These are phyloP conservation scores for Leccinum pellstonianum DNA, from an alignment of 768 basidiomycete genomes.

Conservation along the genomic window DNA sequence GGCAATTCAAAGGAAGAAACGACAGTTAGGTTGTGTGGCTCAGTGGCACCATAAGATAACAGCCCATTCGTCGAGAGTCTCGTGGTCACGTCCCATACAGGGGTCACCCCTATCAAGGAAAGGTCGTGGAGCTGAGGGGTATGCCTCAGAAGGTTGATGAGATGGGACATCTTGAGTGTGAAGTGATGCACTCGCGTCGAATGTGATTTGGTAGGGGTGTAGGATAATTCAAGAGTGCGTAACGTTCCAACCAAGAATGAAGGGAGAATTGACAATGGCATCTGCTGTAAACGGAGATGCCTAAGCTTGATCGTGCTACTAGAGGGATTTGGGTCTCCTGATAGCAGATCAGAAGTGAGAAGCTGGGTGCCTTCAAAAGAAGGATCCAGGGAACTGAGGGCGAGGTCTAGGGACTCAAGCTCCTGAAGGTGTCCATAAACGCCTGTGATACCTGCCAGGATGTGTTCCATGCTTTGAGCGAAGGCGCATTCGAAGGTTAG, in stretches of 20 bases:
- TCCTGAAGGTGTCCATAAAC: conserved; percentile 18
- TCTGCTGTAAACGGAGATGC: conserved; percentile 41
- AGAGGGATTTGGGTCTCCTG: conserved; percentile 4
- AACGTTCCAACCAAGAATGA: conserved; percentile 39
- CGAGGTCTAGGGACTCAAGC: conserved; percentile 32
- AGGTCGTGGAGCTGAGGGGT: conserved; percentile 44
- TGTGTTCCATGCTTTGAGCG: conserved; percentile 28
- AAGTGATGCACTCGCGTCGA: conserved; percentile 28
- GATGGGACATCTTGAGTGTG: conserved; percentile 40
- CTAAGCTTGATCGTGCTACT: conserved; percentile 16
- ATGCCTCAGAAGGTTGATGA: conserved; percentile 37
- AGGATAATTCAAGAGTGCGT: conserved; percentile 42
- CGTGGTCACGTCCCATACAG: conserved; percentile 36
- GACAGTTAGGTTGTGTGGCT: conserved; percentile 6
- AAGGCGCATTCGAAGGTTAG: conserved; percentile 35
- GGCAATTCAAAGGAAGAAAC: conserved; percentile 34
- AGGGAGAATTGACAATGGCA: conserved; percentile 42
- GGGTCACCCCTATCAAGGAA: conserved; percentile 41
- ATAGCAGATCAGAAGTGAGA: conserved; percentile 21
- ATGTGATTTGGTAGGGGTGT: conserved; percentile 31
- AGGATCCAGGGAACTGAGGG: conserved; percentile 25
- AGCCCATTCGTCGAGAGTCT: conserved; percentile 14
- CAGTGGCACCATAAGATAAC: conserved; percentile 5
- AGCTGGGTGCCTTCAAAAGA: conserved; percentile 29
- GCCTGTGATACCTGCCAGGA: conserved; percentile 23